Evolutionary conservation across 2,329 filamentous ascomycete species (phyloP).

Genomic region (Hypoxylon sp.): DNA sequence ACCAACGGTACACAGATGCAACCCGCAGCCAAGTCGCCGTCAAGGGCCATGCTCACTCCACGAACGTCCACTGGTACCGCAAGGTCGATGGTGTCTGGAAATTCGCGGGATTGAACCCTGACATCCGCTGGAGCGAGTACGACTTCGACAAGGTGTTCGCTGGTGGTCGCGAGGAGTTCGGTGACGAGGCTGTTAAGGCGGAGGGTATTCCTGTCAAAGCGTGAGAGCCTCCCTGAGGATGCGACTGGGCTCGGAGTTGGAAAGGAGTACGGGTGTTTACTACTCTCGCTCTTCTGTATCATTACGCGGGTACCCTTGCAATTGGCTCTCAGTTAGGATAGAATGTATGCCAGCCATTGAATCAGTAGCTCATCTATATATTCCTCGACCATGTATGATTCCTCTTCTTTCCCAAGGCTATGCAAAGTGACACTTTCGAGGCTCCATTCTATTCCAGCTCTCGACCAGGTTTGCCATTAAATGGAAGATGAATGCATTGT

Average conservation of each 20-base stretch:
- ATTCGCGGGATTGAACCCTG: constrained; percentile 69
- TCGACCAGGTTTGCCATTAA: background rate
- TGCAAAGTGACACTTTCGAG: background rate
- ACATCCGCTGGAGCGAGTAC: constrained; percentile 71
- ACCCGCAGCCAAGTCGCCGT: constrained; percentile 64
- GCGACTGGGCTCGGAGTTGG: background rate
- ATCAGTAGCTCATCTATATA: background rate
- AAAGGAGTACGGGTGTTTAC: background rate
- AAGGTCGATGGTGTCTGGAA: constrained; percentile 74
- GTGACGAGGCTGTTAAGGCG: constrained; percentile 43
- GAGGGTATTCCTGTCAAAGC: constrained; percentile 32
- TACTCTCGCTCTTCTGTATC: background rate
- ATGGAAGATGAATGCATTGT: background rate
- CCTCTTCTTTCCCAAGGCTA: background rate
- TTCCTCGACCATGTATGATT: background rate
- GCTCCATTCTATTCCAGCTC: background rate
- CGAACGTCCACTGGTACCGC: constrained; percentile 70
- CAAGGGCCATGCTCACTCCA: constrained; percentile 73
- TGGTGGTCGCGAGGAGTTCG: constrained; percentile 58
- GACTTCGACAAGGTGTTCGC: constrained; percentile 71
- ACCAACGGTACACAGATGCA: constrained; percentile 72
- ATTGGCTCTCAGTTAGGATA: background rate
- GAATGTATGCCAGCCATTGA: background rate
- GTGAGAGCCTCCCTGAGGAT: constrained; percentile 52
- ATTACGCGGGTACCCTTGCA: background rate